Conservation (phyloP, 2,329 filamentous ascomycete species). For the Cladosporium oxysporum region DNA sequence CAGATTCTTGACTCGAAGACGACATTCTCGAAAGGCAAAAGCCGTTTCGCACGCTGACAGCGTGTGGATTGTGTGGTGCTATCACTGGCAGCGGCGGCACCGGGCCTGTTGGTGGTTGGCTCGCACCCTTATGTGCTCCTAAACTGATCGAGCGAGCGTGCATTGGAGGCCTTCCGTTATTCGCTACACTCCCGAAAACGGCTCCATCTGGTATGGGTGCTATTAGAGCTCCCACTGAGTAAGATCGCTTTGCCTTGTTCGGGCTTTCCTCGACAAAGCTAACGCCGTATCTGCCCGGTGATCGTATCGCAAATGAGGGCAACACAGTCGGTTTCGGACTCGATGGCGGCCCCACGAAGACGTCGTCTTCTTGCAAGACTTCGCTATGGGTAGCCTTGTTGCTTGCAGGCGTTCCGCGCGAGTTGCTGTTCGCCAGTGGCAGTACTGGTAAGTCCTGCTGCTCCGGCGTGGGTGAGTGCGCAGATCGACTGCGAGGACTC, state of each 20-base stretch:
- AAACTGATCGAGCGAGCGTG: conserved; percentile 39
- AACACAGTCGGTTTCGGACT: conserved; percentile 31
- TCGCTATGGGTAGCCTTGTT: background rate
- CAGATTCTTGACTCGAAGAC: conserved; percentile 43
- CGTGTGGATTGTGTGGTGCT: conserved; percentile 21
- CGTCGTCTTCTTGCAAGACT: conserved; percentile 21
- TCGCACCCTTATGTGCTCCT: conserved; percentile 30
- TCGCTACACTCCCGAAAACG: conserved; percentile 21
- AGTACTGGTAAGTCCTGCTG: background rate
- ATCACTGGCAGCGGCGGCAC: conserved; percentile 46
- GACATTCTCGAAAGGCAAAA: conserved; percentile 41
- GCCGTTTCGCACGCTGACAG: conserved; percentile 21
- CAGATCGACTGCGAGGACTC: conserved; percentile 35
- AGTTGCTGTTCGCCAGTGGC: conserved; percentile 22
- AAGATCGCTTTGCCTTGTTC: conserved; percentile 28
- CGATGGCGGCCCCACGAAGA: conserved; percentile 23
- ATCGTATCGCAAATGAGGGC: conserved; percentile 34
- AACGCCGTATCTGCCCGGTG: conserved; percentile 28
- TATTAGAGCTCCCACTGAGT: conserved; percentile 32
- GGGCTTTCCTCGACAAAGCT: conserved; percentile 26
- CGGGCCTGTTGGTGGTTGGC: conserved; percentile 38
- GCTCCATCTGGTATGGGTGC: conserved; percentile 24
- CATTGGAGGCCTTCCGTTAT: conserved; percentile 24
- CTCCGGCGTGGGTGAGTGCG: conserved; percentile 25
- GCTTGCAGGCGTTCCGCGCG: conserved; percentile 21